Evolutionary conservation across 768 basidiomycete genomes (phyloP).

Genomic region (Astraeus odoratus): DNA sequence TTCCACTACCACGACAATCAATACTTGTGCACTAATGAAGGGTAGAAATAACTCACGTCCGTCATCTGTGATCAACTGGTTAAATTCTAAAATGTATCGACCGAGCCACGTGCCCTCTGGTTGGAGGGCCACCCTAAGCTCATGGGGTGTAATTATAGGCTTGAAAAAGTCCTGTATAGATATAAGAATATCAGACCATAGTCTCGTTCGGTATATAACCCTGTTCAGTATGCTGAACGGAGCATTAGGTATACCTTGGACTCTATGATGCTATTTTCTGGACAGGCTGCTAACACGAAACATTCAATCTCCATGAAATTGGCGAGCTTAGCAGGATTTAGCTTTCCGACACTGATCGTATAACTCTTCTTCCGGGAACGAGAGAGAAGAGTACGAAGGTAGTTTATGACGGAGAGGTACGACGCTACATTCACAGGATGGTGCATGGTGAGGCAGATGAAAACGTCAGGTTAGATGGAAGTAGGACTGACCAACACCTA

Average conservation of each 20-base stretch:
- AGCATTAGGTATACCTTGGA: constrained; percentile 41
- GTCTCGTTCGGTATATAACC: not conserved
- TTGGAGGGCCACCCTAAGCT: constrained; percentile 75
- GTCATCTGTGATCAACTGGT: constrained; percentile 41
- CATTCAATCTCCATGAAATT: constrained; percentile 97
- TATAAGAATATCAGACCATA: not conserved
- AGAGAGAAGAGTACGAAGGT: constrained; percentile 66
- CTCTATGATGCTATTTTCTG: constrained; percentile 81
- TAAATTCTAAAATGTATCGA: constrained; percentile 75
- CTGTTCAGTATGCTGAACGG: not conserved
- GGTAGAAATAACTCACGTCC: constrained; percentile 8
- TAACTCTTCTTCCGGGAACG: constrained; percentile 82
- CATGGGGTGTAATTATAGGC: constrained; percentile 92
- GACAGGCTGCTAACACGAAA: constrained; percentile 91
- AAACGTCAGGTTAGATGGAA: not conserved
- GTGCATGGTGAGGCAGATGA: not conserved
- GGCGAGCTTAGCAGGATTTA: constrained; percentile 90
- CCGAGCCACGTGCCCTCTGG: constrained; percentile 68
- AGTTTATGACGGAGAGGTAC: constrained; percentile 78
- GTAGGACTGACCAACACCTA: constrained; percentile 66
- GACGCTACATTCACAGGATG: constrained; percentile 53
- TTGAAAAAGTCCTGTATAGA: constrained; percentile 87
- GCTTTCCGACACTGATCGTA: constrained; percentile 90
- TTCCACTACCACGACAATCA: constrained; percentile 10
- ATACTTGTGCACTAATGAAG: too few species aligned